phyloP scores from a whole-genome alignment of 2,329 filamentous ascomycete genomes.

The Colletotrichum phormii region DNA sequence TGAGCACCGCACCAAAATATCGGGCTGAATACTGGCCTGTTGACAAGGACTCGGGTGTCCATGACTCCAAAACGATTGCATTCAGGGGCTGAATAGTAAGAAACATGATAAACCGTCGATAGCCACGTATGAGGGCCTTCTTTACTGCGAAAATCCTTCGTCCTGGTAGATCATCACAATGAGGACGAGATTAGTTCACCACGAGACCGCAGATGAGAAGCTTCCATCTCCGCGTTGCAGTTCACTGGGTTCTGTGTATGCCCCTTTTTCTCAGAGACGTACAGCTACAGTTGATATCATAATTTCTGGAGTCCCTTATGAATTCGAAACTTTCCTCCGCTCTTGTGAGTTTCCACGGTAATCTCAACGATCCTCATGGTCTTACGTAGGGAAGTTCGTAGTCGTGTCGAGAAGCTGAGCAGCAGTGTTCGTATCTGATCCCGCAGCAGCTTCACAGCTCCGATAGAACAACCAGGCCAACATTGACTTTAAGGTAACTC shows the following conservation, averaged over 20 bases:
- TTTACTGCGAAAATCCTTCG: background rate
- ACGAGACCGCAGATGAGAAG: background rate
- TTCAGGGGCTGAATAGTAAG: background rate
- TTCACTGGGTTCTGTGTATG: background rate
- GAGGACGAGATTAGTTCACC: background rate
- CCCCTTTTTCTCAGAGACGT: background rate
- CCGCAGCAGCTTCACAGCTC: background rate
- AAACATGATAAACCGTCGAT: background rate
- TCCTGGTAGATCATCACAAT: background rate
- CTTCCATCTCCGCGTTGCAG: background rate
- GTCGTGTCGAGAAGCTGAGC: background rate
- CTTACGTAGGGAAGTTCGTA: background rate
- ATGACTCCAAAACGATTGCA: background rate
- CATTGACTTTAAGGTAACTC: too few species aligned
- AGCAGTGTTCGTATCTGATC: background rate
- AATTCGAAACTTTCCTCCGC: background rate
- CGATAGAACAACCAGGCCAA: too few species aligned
- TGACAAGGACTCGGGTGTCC: background rate
- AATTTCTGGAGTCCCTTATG: background rate
- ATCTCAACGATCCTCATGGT: background rate
- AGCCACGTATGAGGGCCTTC: background rate
- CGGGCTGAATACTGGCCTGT: background rate
- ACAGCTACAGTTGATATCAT: background rate
- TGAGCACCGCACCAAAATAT: too few species aligned
- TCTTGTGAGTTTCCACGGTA: background rate